Percentiles rank a stretch among this genome's conserved stretches.
Conservation (phyloP, 768 basidiomycete genomes). For the Pulveroboletus frians region DNA sequence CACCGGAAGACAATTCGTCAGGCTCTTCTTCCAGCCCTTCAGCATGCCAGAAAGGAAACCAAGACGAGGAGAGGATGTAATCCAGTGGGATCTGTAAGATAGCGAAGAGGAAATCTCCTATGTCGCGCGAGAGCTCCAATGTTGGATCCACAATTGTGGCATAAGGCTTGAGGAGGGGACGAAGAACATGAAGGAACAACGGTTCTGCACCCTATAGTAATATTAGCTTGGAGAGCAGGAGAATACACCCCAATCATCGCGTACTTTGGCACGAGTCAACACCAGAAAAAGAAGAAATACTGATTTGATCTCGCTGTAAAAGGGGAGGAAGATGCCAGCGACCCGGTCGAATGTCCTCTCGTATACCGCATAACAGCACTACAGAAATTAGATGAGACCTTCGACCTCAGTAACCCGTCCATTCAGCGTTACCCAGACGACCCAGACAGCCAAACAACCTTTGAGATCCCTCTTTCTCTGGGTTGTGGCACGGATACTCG, state of each 20-base stretch:
- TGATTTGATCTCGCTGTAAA: constrained; percentile 80
- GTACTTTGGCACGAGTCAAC: constrained; percentile 67
- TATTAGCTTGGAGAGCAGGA: constrained; percentile 6
- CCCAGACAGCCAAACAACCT: constrained; percentile 78
- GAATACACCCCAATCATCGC: constrained; percentile 21
- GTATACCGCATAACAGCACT: constrained; percentile 67
- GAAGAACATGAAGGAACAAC: constrained; percentile 72
- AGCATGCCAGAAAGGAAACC: constrained; percentile 20
- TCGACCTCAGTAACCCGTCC: constrained; percentile 4
- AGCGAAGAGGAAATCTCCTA: constrained; percentile 58
- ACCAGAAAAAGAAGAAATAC: constrained; percentile 68
- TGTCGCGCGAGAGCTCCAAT: constrained; percentile 54
- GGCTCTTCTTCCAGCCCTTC: constrained; percentile 9
- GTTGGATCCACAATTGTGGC: constrained; percentile 56
- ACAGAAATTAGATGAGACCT: constrained; percentile 13
- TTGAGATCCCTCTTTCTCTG: constrained; percentile 84
- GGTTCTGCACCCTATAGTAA: constrained; percentile 73
- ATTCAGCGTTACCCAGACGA: constrained; percentile 64
- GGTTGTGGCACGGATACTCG: constrained; percentile 60
- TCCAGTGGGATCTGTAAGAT: constrained; percentile 38
- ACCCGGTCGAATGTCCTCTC: constrained; percentile 63
- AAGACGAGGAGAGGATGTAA: constrained; percentile 31
- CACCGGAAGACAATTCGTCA: constrained; percentile 2
- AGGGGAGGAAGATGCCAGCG: constrained; percentile 69
- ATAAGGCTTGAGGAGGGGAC: constrained; percentile 76